Percentiles rank a stretch among this genome's conserved stretches.
phyloP scores from a whole-genome alignment of 2,329 filamentous ascomycete species.

The Aspergillus aculeatus region DNA sequence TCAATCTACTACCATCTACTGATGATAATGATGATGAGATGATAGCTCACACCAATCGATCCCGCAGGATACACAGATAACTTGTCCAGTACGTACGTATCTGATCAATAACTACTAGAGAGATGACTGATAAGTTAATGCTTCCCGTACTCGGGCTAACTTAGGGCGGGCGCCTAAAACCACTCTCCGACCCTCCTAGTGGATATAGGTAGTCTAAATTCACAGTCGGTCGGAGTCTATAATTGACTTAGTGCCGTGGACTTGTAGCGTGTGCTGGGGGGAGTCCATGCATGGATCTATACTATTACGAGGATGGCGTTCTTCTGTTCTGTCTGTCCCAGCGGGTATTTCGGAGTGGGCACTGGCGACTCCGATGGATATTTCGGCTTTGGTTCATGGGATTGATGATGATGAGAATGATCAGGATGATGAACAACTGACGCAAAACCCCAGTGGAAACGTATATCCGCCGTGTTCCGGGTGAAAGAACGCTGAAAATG shows the following conservation, averaged over 20 bases:
- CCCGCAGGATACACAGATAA: slow-evolving; percentile 4
- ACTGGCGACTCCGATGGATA: neutral
- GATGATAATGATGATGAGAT: neutral
- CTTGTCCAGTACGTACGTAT: neutral
- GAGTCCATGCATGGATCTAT: neutral
- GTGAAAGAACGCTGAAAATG: neutral
- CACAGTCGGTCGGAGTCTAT: neutral
- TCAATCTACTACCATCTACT: slow-evolving; percentile 12
- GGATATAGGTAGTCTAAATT: neutral
- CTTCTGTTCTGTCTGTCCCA: neutral
- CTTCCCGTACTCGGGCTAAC: neutral
- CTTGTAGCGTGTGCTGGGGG: neutral
- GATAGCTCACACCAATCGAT: slow-evolving; percentile 11
- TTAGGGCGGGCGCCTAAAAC: neutral
- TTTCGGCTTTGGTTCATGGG: neutral
- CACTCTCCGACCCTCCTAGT: neutral
- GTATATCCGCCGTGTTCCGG: neutral
- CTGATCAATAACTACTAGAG: too few species aligned
- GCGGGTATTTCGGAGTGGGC: neutral
- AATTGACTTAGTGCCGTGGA: neutral
- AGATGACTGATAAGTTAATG: too few species aligned
- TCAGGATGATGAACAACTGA: neutral
- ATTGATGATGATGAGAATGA: neutral
- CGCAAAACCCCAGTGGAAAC: neutral
- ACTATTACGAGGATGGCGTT: neutral